Conservation (phyloP, 2,329 filamentous ascomycete species). For the Fusarium hainanense region DNA sequence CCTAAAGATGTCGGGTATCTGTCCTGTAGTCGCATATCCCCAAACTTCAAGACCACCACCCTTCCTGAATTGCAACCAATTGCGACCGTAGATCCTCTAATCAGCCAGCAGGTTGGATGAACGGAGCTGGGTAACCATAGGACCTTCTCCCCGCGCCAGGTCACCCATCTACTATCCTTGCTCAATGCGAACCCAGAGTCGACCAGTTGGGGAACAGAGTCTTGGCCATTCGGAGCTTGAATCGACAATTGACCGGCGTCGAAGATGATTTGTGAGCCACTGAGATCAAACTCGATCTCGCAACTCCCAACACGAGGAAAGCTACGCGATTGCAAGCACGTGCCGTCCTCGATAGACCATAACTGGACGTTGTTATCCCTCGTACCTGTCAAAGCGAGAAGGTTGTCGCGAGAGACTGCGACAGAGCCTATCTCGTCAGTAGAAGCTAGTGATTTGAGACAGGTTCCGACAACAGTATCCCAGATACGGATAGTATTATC, state of each 20-base stretch:
- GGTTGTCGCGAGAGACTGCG: neutral
- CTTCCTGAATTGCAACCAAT: neutral
- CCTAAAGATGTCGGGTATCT: no score
- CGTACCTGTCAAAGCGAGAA: neutral
- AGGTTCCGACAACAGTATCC: neutral
- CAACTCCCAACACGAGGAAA: neutral
- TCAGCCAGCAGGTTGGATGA: neutral
- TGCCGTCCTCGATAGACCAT: neutral
- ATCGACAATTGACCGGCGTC: neutral
- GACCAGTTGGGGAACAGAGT: no score
- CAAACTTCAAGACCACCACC: neutral
- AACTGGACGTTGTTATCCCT: neutral
- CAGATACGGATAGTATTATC: neutral
- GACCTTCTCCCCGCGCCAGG: neutral
- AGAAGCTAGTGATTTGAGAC: neutral
- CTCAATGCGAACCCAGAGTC: neutral
- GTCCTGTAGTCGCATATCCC: neutral
- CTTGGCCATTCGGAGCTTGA: neutral
- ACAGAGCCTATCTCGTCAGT: neutral
- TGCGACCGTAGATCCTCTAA: neutral
- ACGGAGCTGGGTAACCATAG: neutral
- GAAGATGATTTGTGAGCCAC: neutral
- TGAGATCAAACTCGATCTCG: neutral
- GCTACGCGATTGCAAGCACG: neutral
- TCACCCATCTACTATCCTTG: neutral